Evolutionary conservation across 2,329 filamentous ascomycete species (phyloP), one percentile per base, ranked within the genome.

Genomic region (Neophaeococcomyces aloes): DNA sequence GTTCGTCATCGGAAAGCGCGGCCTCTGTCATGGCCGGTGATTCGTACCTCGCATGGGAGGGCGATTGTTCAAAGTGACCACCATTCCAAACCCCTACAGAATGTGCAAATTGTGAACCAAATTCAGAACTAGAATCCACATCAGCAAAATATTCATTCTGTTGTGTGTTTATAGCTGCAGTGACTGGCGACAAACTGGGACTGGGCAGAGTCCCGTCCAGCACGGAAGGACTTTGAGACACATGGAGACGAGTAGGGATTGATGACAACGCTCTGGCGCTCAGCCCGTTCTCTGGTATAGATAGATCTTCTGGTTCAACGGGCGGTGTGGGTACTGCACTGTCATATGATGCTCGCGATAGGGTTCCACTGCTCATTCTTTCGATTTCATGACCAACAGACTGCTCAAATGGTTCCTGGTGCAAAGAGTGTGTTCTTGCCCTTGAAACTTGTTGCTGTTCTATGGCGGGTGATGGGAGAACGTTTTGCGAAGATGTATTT

Each of bases 171-270:
- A 89, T 83, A 55, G 85, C 86, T 47, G 93, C 76, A 4, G 89
- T 93, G 30, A 82, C 78, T 3, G 91, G 91, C 19, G 91, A 98
- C 45, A 98, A 67, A 57, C 91, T 88, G 27, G 91, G 91, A 61
- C 91, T 98, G 41, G 91, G 91, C 49, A 98, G 71, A 64, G 86
- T 95, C 51, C 86, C 86, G 68, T 95, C 89, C 60, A 91, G 84
- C 30, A 81, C 79, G 45, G 79, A 54, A 43, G 81, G 74, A 36
- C 79, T 82, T 56, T 87, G 80, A 38, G 88, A 71, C 37, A 65
- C 65, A 29, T 66, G 66, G 8, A 73, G 66, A 42, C 68, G 58
- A 33, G 56, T 52, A 8, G 51, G 56, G 19, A 54, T 48, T 3
- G 50, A 53, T 11, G 53, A 53, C 17, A 66, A 44, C 17, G 47